Evolutionary conservation across 148 eudicot species (phyloP).

Genomic region (Diospyros kaki): DNA sequence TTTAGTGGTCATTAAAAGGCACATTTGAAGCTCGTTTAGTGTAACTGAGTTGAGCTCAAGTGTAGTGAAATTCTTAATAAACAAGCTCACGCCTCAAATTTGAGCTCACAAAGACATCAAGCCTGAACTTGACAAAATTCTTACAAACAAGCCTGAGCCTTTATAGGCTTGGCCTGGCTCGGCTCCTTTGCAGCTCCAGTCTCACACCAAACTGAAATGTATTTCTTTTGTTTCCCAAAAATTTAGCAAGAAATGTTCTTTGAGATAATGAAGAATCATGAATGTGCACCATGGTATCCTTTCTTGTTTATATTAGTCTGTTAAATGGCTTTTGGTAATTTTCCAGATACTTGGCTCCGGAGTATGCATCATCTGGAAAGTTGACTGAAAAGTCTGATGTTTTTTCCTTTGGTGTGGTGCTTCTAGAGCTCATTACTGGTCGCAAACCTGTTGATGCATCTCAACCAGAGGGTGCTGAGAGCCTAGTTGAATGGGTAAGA

Average conservation of each 20-base stretch:
- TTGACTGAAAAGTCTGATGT: conserved; percentile 95
- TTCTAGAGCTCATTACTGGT: conserved; percentile 86
- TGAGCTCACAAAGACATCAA: too few relatives aligned
- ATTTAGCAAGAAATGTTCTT: neutral
- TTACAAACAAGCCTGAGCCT: too few relatives aligned
- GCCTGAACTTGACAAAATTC: too few relatives aligned
- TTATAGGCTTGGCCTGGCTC: too few relatives aligned
- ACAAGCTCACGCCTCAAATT: too few relatives aligned
- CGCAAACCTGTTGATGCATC: conserved; percentile 87
- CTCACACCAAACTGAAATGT: too few relatives aligned
- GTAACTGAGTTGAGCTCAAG: too few relatives aligned
- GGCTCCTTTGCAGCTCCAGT: too few relatives aligned
- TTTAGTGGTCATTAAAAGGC: too few relatives aligned
- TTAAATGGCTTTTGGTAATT: conserved; percentile 11
- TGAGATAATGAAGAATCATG: neutral
- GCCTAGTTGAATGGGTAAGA: conserved; percentile 98
- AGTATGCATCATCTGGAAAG: conserved; percentile 93
- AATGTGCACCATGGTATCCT: neutral
- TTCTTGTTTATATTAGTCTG: conserved; percentile 10
- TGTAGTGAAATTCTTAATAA: too few relatives aligned
- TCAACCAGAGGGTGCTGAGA: conserved; percentile 87
- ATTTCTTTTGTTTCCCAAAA: neutral
- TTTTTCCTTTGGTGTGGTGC: conserved; percentile 89
- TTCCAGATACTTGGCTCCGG: conserved; percentile 94
- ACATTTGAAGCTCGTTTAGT: too few relatives aligned